Percentiles rank a stretch among this genome's conserved stretches.
Conservation (phyloP, 2,329 filamentous ascomycete genomes). For the Parascedosporium putredinis region DNA sequence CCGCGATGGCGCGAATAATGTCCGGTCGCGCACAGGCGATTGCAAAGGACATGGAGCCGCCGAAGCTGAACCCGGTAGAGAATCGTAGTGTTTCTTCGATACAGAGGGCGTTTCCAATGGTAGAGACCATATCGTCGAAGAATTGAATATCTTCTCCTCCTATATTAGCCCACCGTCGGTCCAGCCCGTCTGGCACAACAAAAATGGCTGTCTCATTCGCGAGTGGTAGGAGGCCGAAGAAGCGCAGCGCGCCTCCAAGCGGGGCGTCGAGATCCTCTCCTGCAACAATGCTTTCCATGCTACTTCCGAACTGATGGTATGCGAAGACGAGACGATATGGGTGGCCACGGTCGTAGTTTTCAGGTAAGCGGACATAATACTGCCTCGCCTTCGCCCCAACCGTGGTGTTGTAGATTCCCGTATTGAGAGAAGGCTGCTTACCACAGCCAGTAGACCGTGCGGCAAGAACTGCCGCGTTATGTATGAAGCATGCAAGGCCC, state of each 20-base stretch:
- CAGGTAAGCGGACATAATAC: slow-evolving; percentile 25
- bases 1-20: slow-evolving; percentile 24
- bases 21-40: slow-evolving; percentile 27
- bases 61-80: slow-evolving; percentile 31
- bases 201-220: slow-evolving; percentile 26
- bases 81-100: slow-evolving; percentile 29
- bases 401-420: slow-evolving; percentile 19
- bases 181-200: slow-evolving; percentile 28
- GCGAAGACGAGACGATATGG: slow-evolving; percentile 30
- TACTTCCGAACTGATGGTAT: slow-evolving; percentile 28
- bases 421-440: slow-evolving; percentile 18
- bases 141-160: slow-evolving; percentile 29
- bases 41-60: slow-evolving; percentile 29
- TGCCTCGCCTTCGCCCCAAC: slow-evolving; percentile 25
- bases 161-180: slow-evolving; percentile 29
- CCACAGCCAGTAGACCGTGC: slow-evolving; percentile 20
- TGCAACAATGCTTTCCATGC: slow-evolving; percentile 22
- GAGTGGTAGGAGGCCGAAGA: slow-evolving; percentile 25
- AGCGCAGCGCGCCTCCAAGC: slow-evolving; percentile 13
- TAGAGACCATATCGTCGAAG: slow-evolving; percentile 25
- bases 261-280: slow-evolving; percentile 12
- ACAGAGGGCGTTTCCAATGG: slow-evolving; percentile 28
- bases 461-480: background rate
- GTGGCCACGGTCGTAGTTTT: slow-evolving; percentile 26
- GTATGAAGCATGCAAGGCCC: background rate